Conservation (phyloP, 208 protist species). For the Trypanosoma conorhini region DNA sequence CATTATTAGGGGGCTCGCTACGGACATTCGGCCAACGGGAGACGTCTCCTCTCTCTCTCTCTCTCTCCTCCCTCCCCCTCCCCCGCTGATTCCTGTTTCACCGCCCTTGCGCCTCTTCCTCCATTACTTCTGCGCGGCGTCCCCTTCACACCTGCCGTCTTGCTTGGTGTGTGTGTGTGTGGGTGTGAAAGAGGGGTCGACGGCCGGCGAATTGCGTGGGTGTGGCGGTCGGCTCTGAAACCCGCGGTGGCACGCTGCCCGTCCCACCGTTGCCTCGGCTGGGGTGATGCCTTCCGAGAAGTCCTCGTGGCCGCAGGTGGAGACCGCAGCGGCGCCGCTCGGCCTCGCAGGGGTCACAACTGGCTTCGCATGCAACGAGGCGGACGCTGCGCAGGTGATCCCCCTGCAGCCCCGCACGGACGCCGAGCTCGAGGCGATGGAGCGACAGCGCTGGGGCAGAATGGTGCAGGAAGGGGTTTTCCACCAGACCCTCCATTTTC, state of each 20-base stretch:
- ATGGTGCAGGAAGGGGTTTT: conserved; percentile 73
- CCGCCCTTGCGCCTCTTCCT: background rate
- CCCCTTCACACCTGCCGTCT: background rate
- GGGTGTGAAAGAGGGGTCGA: background rate
- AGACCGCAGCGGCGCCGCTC: background rate
- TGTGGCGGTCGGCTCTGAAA: background rate
- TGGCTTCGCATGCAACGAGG: background rate
- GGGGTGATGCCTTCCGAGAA: background rate
- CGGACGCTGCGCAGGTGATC: background rate
- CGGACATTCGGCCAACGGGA: background rate
- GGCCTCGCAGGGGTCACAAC: background rate
- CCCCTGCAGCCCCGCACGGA: conserved; percentile 34
- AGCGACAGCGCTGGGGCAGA: conserved; percentile 49
- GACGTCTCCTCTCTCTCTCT: background rate
- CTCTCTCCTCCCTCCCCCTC: too few relatives aligned
- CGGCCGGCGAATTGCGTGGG: too few relatives aligned
- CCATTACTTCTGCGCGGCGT: background rate
- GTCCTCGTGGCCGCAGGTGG: background rate
- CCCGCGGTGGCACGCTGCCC: background rate
- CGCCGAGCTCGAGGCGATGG: conserved; percentile 51
- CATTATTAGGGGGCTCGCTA: background rate
- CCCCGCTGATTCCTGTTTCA: background rate
- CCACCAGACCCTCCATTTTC: conserved; percentile 49
- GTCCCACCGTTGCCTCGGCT: background rate
- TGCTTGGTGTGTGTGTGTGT: background rate